phyloP scores from a whole-genome alignment of 2,329 filamentous ascomycete species.

The Fusarium beomiforme region DNA sequence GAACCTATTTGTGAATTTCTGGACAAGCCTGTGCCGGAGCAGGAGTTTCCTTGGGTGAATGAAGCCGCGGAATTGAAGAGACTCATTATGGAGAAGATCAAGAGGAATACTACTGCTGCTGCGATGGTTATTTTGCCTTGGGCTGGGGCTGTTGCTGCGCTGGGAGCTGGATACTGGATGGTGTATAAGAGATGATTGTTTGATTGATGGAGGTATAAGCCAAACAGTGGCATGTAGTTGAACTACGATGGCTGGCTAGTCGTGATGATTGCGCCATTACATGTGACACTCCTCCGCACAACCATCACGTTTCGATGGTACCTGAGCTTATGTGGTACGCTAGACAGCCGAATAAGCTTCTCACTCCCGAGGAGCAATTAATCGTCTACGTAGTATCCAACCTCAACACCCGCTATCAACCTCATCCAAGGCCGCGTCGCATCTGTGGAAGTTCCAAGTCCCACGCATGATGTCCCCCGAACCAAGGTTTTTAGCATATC shows the following conservation, averaged over 20 bases:
- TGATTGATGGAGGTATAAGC: not conserved
- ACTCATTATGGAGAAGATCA: conserved; percentile 8
- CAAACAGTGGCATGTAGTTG: not conserved
- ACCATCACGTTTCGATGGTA: not conserved
- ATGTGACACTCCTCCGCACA: not conserved
- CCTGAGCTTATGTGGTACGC: not conserved
- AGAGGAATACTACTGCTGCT: conserved; percentile 13
- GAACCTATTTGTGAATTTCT: conserved; percentile 51
- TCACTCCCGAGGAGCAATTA: no score
- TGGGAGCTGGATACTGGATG: conserved; percentile 24
- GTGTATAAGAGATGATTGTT: not conserved
- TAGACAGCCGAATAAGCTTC: not conserved
- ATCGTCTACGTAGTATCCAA: not conserved
- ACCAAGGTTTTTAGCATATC: not conserved
- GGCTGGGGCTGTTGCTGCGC: conserved; percentile 12
- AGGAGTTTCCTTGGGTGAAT: conserved; percentile 47
- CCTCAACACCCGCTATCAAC: not conserved
- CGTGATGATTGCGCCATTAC: not conserved
- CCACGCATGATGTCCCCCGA: conserved; percentile 18
- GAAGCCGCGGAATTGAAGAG: conserved; percentile 39
- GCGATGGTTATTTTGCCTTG: conserved; percentile 23
- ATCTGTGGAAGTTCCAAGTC: not conserved
- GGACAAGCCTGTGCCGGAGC: conserved; percentile 45
- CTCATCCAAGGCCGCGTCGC: not conserved
- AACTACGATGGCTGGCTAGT: not conserved